Evolutionary conservation across 176 grass and related monocot species (phyloP).

Genomic region (Oryza glumipatula): DNA sequence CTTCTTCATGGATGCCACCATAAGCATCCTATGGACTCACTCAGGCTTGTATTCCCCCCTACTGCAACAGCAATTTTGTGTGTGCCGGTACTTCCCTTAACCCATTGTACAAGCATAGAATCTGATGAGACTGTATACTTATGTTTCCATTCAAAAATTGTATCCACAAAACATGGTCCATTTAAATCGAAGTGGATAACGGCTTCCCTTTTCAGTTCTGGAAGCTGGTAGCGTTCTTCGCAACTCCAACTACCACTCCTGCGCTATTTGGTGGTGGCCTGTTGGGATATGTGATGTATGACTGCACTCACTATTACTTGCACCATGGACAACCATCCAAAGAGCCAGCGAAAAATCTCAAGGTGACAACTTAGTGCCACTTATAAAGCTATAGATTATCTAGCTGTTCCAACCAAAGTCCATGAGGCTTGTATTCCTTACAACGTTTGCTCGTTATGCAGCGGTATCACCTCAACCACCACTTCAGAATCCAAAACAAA

Average conservation of each 20-base stretch:
- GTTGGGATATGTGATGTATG: constrained; percentile 93
- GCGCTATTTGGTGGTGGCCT: constrained; percentile 81
- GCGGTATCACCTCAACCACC: constrained; percentile 92
- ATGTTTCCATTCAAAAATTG: neutral
- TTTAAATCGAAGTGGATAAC: neutral
- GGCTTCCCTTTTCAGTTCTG: constrained; percentile 67
- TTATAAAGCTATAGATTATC: constrained; percentile 1
- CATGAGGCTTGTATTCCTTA: constrained; percentile 14
- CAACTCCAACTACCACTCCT: constrained; percentile 68
- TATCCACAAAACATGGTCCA: neutral
- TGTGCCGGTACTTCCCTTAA: constrained; percentile 58
- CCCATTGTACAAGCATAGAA: neutral
- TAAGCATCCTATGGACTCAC: constrained; percentile 92
- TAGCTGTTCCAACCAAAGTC: neutral
- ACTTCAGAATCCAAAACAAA: constrained; percentile 86
- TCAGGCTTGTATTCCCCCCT: constrained; percentile 92
- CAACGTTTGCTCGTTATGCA: constrained; percentile 34
- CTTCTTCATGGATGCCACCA: constrained; percentile 97
- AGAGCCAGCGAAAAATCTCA: constrained; percentile 72
- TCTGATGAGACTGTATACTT: neutral
- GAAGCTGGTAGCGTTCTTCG: constrained; percentile 67
- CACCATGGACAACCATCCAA: constrained; percentile 90
- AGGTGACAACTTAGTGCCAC: constrained; percentile 51
- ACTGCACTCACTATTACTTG: constrained; percentile 92
- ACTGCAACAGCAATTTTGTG: constrained; percentile 78